Evolutionary conservation across 768 basidiomycete genomes (phyloP), one percentile per base, ranked within the genome.

Genomic region (Auricularia sp.): DNA sequence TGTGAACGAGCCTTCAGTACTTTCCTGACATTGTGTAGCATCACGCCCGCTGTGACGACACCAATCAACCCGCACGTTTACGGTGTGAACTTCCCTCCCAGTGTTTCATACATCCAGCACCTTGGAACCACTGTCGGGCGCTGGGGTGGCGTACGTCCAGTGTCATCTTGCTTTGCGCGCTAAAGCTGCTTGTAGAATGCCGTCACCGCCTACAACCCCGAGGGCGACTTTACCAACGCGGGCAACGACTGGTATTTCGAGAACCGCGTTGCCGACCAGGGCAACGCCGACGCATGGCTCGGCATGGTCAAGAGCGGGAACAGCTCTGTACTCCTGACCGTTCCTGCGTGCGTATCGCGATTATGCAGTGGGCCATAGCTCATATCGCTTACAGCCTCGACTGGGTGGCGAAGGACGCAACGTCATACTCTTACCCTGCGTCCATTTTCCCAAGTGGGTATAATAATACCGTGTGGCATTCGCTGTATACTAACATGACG

Each of bases 161-260:
- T 18, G 11, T 24, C 54, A 1, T 29, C 24, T 44, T 45, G 35
- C 56, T 14, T 59, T 63, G 11, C 18, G n/a, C 16, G 34, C 64
- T 61, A 24, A 61, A 16, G 0, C 6, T 36, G 8, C 7, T 54
- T 54, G 7, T 18, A 54, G 54, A 82, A 82, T 65, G 81, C 82
- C 24, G 81, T 81, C 3, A 83, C 82, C 3, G 80, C 82, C 3
- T 83, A 83, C 70, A 83, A 83, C 66, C 80, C 80, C 1, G 74
- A 76, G 62, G 81, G 80, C 18, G 75, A 75, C 24, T 82, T 82
- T 67, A 83, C 81, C 3, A 83, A 83, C 64, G 82, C 82, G 5
- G 82, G 81, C 54, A 77, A 73, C 42, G 82, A 84, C 66, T 84
- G 82, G 82, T 84, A 77, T 70, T 83, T 84, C 58, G 82, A 83